Conservation (phyloP, 2,329 filamentous ascomycete genomes). For the Beauveria asiatica region DNA sequence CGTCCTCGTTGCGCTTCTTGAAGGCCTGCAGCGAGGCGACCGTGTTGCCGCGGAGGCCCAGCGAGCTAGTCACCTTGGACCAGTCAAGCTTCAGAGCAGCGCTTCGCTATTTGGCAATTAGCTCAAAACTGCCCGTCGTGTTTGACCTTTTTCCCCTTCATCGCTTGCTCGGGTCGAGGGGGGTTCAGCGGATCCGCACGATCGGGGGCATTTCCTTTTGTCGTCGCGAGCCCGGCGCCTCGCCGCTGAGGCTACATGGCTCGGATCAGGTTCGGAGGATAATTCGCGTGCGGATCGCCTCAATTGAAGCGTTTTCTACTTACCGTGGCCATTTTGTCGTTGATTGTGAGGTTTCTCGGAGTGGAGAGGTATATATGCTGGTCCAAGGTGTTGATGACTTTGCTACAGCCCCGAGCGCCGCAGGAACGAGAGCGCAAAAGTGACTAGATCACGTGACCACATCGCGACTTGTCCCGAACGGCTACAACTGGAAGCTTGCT, state of each 20-base stretch:
- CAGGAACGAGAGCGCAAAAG: slow-evolving; percentile 16
- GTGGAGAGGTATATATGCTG: slow-evolving; percentile 38
- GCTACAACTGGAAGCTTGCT: too few relatives aligned
- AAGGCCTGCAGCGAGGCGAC: slow-evolving; percentile 85
- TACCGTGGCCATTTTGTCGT: slow-evolving; percentile 61
- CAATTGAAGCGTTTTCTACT: slow-evolving; percentile 34
- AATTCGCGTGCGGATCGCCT: slow-evolving; percentile 9
- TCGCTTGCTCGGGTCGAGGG: slow-evolving; percentile 4
- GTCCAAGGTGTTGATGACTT: slow-evolving; percentile 37
- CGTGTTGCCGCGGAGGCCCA: slow-evolving; percentile 93
- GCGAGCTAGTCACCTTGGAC: slow-evolving; percentile 86
- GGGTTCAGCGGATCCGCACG: slow-evolving; percentile 12
- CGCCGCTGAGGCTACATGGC: neutral
- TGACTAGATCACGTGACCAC: slow-evolving; percentile 11
- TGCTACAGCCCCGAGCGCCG: slow-evolving; percentile 28
- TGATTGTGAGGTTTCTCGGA: slow-evolving; percentile 37
- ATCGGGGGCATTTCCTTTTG: neutral
- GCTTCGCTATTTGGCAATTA: slow-evolving; percentile 61
- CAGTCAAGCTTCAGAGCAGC: slow-evolving; percentile 99
- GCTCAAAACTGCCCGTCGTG: neutral
- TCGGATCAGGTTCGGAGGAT: neutral
- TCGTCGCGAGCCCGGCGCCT: neutral
- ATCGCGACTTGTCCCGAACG: slow-evolving; percentile 9
- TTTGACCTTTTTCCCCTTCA: neutral
- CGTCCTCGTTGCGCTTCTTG: slow-evolving; percentile 99